Percentiles rank a stretch among this genome's conserved stretches.
phyloP scores from a whole-genome alignment of 139 green algal species.

The Deuterostichococcus epilithicus region DNA sequence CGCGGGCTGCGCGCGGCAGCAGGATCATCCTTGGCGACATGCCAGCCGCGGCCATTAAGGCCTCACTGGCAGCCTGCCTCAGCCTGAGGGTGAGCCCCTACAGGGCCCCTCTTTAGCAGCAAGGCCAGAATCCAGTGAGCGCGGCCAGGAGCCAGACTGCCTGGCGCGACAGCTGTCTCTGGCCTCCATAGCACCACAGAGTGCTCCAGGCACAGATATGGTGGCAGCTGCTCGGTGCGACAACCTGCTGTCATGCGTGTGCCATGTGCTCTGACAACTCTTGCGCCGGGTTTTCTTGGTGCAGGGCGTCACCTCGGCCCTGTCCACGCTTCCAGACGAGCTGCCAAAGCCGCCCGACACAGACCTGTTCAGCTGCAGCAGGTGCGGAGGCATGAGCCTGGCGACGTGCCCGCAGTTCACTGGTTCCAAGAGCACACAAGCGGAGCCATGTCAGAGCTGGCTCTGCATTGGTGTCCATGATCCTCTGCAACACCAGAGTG shows the following conservation, averaged over 20 bases:
- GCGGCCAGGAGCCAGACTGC: too few species aligned
- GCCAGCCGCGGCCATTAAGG: background rate
- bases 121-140: too few species aligned
- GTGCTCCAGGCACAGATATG: background rate
- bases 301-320: background rate
- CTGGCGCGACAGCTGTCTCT: background rate
- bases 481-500: background rate
- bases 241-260: too few species aligned
- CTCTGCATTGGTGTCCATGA: background rate
- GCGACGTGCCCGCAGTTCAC: too few species aligned
- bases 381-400: too few species aligned
- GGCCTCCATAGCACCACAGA: background rate
- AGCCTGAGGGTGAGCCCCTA: background rate
- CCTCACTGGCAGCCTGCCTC: background rate
- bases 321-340: background rate
- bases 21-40: background rate
- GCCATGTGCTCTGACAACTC: background rate
- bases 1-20: background rate
- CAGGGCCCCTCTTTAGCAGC: background rate
- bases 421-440: too few species aligned
- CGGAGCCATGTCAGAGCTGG: background rate
- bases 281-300: background rate
- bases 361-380: background rate
- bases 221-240: background rate
- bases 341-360: background rate